A percentile compares a stretch with the other conserved stretches of the same genome.
Conservation (phyloP, 2,329 filamentous ascomycete species). For the Hypoxylon sp. region DNA sequence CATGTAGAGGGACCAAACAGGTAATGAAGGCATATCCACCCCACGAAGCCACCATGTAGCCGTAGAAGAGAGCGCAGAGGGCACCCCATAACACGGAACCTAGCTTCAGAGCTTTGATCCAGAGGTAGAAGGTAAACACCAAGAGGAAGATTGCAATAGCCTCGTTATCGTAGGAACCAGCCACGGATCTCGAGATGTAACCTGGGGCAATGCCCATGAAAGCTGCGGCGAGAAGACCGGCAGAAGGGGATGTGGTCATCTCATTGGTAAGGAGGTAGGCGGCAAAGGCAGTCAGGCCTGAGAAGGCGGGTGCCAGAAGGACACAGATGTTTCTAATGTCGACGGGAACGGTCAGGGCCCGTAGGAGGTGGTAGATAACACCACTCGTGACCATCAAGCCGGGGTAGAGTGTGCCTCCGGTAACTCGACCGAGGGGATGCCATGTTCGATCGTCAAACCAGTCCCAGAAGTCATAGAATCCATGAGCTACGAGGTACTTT, state of each 20-base stretch:
- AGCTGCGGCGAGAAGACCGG: conserved; percentile 89
- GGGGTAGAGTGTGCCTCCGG: conserved; percentile 97
- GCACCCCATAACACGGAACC: conserved; percentile 98
- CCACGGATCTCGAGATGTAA: conserved; percentile 97
- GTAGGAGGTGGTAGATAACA: conserved; percentile 93
- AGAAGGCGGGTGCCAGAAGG: conserved; percentile 93
- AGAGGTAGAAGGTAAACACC: conserved; percentile 98
- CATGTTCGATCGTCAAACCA: conserved; percentile 99
- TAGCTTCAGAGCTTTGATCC: conserved; percentile 98
- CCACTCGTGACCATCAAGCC: conserved; percentile 99
- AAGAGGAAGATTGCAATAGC: conserved; percentile 99
- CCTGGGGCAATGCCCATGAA: conserved; percentile 99
- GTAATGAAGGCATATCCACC: conserved; percentile 99
- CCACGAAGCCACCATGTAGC: conserved; percentile 99
- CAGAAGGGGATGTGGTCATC: conserved; percentile 95
- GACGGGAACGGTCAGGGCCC: conserved; percentile 88
- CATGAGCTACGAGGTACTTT: conserved; percentile 96
- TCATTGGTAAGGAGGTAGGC: conserved; percentile 96
- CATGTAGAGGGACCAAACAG: conserved; percentile 92
- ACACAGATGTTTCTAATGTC: conserved; percentile 99
- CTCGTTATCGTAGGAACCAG: conserved; percentile 99
- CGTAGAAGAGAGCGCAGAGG: conserved; percentile 94
- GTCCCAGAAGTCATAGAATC: conserved; percentile 99
- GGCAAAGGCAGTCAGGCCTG: conserved; percentile 91
- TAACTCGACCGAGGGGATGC: conserved; percentile 98